Percentiles rank a stretch among this genome's conserved stretches.
Evolutionary conservation across 164 flowering plant genomes (phyloP).

Genomic region (Cinnamomum micranthum): DNA sequence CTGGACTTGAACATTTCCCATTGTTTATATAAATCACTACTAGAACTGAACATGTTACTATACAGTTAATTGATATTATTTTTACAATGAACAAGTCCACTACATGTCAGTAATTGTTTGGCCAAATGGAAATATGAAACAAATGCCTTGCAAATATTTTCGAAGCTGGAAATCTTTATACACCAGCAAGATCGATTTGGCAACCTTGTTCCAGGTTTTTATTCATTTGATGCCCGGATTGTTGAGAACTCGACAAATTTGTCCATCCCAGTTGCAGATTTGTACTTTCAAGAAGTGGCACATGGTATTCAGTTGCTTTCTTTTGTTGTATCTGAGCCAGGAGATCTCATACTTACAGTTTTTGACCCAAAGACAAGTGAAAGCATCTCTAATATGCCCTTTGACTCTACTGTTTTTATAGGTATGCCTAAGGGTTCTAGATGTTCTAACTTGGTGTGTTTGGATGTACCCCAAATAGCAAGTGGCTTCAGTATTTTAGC

Average conservation of each 20-base stretch:
- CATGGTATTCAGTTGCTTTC: slow-evolving; percentile 73
- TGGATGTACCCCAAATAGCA: not conserved
- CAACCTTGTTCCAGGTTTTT: slow-evolving; percentile 64
- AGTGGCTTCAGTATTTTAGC: not conserved
- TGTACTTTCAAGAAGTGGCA: slow-evolving; percentile 49
- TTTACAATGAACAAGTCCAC: slow-evolving; percentile 41
- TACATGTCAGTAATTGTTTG: slow-evolving; percentile 56
- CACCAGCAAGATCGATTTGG: slow-evolving; percentile 72
- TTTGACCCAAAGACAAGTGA: slow-evolving; percentile 42
- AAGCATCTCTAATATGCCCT: slow-evolving; percentile 67
- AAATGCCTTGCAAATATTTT: slow-evolving; percentile 58
- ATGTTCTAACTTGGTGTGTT: too few species aligned
- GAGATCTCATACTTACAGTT: slow-evolving; percentile 63
- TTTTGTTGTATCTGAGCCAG: slow-evolving; percentile 61
- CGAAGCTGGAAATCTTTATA: slow-evolving; percentile 75
- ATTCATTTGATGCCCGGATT: slow-evolving; percentile 73
- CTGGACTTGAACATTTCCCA: not conserved
- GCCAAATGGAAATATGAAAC: slow-evolving; percentile 56
- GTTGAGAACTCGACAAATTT: slow-evolving; percentile 61
- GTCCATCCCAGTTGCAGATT: slow-evolving; percentile 71
- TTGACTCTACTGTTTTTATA: slow-evolving; percentile 61
- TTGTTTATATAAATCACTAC: not conserved
- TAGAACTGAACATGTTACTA: not conserved
- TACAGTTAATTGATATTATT: not conserved
- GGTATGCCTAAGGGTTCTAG: slow-evolving; percentile 29